Evolutionary conservation across 176 grass and related monocot genomes (phyloP).

Genomic region (Cenchrus purpureus): DNA sequence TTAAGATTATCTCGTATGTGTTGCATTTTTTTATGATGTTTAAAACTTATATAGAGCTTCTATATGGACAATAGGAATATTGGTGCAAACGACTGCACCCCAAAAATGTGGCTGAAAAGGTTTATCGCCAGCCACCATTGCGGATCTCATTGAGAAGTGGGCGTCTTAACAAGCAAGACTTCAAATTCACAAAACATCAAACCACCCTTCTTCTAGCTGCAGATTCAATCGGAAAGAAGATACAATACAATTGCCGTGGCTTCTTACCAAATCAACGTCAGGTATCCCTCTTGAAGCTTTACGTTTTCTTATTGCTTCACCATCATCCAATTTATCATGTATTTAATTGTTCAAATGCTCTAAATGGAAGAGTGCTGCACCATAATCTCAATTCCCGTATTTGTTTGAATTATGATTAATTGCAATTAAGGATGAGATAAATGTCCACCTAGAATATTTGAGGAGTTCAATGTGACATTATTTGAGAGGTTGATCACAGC

Average conservation of each 20-base stretch:
- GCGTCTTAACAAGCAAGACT: constrained; percentile 88
- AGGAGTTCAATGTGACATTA: neutral
- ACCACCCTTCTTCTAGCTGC: constrained; percentile 73
- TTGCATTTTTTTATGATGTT: constrained; percentile 16
- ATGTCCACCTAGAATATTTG: constrained; percentile 7
- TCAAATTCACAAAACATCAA: constrained; percentile 88
- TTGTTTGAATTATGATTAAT: constrained; percentile 6
- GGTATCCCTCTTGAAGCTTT: constrained; percentile 50
- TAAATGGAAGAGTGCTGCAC: neutral
- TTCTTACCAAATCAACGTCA: constrained; percentile 93
- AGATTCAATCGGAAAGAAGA: constrained; percentile 80
- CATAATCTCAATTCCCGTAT: neutral
- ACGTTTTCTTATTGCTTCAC: constrained; percentile 18
- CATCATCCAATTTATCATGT: constrained; percentile 17
- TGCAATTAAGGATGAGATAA: constrained; percentile 8
- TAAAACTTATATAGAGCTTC: constrained; percentile 12
- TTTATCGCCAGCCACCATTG: constrained; percentile 86
- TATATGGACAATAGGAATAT: constrained; percentile 75
- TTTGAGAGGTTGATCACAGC: neutral
- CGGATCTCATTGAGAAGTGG: constrained; percentile 82
- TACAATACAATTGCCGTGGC: constrained; percentile 81
- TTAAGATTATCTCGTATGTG: constrained; percentile 39
- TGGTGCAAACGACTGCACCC: constrained; percentile 98
- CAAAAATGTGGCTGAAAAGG: constrained; percentile 94
- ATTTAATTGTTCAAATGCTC: constrained; percentile 15